phyloP scores from a whole-genome alignment of 805 yeast genomes.

The Priceomyces melissophilus region DNA sequence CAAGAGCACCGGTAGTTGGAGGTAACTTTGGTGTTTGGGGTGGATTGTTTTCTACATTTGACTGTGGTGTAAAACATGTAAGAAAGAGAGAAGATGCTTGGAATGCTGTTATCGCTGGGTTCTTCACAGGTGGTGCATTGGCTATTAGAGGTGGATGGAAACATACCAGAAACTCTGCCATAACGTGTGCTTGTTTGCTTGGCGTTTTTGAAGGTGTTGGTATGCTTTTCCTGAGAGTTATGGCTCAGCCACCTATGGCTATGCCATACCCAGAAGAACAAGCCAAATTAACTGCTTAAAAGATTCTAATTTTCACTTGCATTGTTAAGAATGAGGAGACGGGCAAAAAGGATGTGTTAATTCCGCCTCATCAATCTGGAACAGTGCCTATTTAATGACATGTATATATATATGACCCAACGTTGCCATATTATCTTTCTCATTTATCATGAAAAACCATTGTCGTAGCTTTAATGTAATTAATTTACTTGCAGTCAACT shows the following conservation, averaged over 20 bases:
- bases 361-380: background rate
- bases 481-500: too few species aligned
- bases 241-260: conserved; percentile 67
- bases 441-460: too few species aligned
- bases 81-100: conserved; percentile 98
- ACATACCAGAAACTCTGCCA: conserved; percentile 94
- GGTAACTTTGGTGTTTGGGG: conserved; percentile 99
- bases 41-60: conserved; percentile 92
- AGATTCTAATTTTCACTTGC: background rate
- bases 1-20: conserved; percentile 97
- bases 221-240: conserved; percentile 85
- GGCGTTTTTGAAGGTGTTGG: conserved; percentile 99
- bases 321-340: too few species aligned
- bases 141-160: conserved; percentile 99
- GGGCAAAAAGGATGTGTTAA: background rate
- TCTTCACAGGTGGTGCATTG: conserved; percentile 95
- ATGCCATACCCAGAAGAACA: conserved; percentile 45
- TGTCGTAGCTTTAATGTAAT: too few species aligned
- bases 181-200: conserved; percentile 93
- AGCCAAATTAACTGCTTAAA: conserved; percentile 33
- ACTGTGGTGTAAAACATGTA: conserved; percentile 91
- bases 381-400: conserved; percentile 3
- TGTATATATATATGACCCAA: conserved; percentile 1
- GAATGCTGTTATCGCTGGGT: conserved; percentile 97
- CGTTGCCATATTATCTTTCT: too few species aligned